Base-by-base conservation (phyloP, 2,329 filamentous ascomycete species). In the Ampelomyces quisqualis region DNA sequence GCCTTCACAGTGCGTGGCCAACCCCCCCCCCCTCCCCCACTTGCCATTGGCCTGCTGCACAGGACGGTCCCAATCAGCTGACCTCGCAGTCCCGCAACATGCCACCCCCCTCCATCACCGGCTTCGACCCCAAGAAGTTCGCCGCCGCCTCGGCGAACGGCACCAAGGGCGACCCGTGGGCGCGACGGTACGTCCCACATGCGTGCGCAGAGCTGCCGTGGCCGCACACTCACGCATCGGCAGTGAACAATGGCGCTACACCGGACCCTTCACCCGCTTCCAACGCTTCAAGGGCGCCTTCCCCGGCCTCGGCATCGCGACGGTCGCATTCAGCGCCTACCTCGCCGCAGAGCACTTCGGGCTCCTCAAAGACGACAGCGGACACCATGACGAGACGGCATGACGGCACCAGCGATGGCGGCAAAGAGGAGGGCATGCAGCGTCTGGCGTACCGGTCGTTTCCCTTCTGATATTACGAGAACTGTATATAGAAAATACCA, bases 191-290 rank as follows among this genome's bases (percentile, higher is more conserved):
- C 58, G 77, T 30, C 30, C 13, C 10, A 40, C n/a, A 14, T 18
- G 7, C n/a, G 18, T n/a, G 7, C 14, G 20, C 21, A 22, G 9
- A 28, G 13, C 47, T 32, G 52, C 14, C 8, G 7, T 7, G 26
- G 13, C 24, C 28, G 13, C 17, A 40, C 47, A 49, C 57, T 64
- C 34, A 67, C 32, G 17, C 29, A 13, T 28, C 21, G 17, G 31
- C 68, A 98, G 93, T 66, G 93, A 98, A 77, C 80, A 87, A 66
- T 98, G 93, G 93, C 81, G 93, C 72, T 96, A 95, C 77, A 84
- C 80, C 23, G 93, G 91, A 51, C 84, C 81, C 39, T 97, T 96
- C 77, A 85, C 84, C 54, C 82, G 91, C 60, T 86, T 77, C 74
- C 95, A 95, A 75, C 86, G 93, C 59, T 93, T 96, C 77, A 90